phyloP scores from a whole-genome alignment of 768 basidiomycete species.

The Kwoniella newhampshirensis region DNA sequence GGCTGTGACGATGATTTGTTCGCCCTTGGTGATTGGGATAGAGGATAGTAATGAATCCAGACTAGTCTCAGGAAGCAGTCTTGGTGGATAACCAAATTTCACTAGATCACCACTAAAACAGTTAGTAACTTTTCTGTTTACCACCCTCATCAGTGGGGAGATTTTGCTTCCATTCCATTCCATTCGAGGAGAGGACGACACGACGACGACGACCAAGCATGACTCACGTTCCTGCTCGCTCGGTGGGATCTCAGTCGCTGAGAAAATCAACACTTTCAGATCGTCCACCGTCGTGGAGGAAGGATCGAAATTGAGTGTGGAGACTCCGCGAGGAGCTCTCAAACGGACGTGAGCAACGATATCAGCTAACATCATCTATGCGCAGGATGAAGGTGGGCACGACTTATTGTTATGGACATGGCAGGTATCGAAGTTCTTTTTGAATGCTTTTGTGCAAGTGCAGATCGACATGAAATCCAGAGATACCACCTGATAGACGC shows the following conservation, averaged over 20 bases:
- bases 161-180: too few species aligned
- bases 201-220: too few species aligned
- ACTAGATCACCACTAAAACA: constrained; percentile 27
- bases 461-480: too few species aligned
- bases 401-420: constrained; percentile 18
- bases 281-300: constrained; percentile 67
- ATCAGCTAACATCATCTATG: too few species aligned
- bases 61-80: constrained; percentile 62
- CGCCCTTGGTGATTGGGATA: constrained; percentile 73
- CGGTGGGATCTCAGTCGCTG: constrained; percentile 68
- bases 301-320: constrained; percentile 69
- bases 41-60: constrained; percentile 59
- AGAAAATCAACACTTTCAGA: constrained; percentile 70
- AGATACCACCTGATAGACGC: too few species aligned
- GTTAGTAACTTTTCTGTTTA: too few species aligned
- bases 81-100: constrained; percentile 75
- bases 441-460: too few species aligned
- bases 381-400: not conserved
- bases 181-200: constrained; percentile 7
- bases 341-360: constrained; percentile 64
- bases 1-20: constrained; percentile 76
- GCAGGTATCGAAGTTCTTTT: too few species aligned
- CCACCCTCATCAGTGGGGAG: too few species aligned
- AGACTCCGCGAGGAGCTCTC: constrained; percentile 78
- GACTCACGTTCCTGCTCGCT: constrained; percentile 72